Evolutionary conservation across 2,329 filamentous ascomycete species (phyloP).

Genomic region (Arthrobotrys iridis): DNA sequence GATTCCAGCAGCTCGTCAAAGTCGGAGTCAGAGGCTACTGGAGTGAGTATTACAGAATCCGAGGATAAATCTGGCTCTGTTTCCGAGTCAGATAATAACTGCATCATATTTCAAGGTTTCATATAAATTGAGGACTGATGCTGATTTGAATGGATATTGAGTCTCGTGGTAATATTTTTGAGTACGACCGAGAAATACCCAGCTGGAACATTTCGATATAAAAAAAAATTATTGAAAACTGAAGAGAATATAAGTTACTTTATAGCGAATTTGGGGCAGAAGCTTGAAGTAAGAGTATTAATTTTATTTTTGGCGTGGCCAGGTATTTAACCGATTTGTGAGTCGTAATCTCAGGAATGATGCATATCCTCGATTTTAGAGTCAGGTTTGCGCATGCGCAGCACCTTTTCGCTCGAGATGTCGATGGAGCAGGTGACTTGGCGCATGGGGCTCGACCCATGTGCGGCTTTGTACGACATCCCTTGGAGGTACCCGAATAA

Average conservation of each 20-base stretch:
- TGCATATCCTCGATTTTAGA: not conserved
- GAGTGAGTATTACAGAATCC: slow-evolving; percentile 26
- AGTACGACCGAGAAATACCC: too few species aligned
- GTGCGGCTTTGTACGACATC: slow-evolving; percentile 21
- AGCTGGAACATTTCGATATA: too few species aligned
- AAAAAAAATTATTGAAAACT: too few species aligned
- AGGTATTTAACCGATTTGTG: not conserved
- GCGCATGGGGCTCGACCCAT: slow-evolving; percentile 5
- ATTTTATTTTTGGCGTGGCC: too few species aligned
- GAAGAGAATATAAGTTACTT: too few species aligned
- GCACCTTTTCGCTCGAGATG: too few species aligned
- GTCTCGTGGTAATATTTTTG: too few species aligned
- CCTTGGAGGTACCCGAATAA: too few species aligned
- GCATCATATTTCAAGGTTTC: slow-evolving; percentile 3
- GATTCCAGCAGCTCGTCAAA: slow-evolving; percentile 47
- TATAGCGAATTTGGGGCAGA: too few species aligned
- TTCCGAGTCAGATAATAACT: slow-evolving; percentile 28
- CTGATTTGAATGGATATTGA: too few species aligned
- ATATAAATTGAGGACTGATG: not conserved
- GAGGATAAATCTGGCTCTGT: slow-evolving; percentile 1
- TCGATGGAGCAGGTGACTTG: slow-evolving; percentile 15
- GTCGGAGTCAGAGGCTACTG: slow-evolving; percentile 39
- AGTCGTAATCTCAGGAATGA: not conserved
- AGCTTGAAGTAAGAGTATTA: too few species aligned
- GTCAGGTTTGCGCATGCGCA: not conserved